Evolutionary conservation across 2,329 filamentous ascomycete genomes (phyloP), one percentile per base, ranked within the genome.

Genomic region (Microsporum ferrugineum): DNA sequence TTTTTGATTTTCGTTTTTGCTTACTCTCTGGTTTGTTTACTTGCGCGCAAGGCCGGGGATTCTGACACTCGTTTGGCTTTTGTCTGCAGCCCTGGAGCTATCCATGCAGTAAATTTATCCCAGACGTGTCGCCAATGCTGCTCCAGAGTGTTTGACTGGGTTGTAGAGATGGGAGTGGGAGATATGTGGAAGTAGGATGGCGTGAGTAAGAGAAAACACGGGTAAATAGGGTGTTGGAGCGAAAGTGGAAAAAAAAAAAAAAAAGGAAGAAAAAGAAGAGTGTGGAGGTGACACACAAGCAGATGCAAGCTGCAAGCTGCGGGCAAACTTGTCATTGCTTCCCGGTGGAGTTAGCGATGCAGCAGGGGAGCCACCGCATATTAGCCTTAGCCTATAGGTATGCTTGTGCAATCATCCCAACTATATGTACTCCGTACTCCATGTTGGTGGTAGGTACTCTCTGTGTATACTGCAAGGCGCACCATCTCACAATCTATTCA

Each of bases 321-420:
- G 29, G 56, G 56, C 29, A 58, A 58, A 58, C 56, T 58, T 58
- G 56, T 58, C 56, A 58, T n/a, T 58, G 56, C 56, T 41, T 29
- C 38, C 56, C 43, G 56, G 56, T 41, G 51, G 33, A 34, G 51
- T 55, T 34, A 55, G 51, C 51, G 51, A 55, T 34, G 51, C 45
- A 29, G 27, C 45, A 51, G 27, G 45, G 45, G 31, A 23, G 14
- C 45, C 45, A 51, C 45, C 23, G 45, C 45, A 51, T 51, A 51
- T 43, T 43, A 43, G 39, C 39, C 39, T 43, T 43, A 43, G 39
- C 39, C 39, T 43, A 43, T 43, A 43, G 39, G 7, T 49, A 29
- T 51, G 45, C 45, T 51, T 31, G 45, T 51, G 45, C 23, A 51
- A 14, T 23, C 10, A 51, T 51, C 45, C 45, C 45, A 1, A 43